Conservation (phyloP, 2,329 filamentous ascomycete species). For the Davidsoniella eucalypti region DNA sequence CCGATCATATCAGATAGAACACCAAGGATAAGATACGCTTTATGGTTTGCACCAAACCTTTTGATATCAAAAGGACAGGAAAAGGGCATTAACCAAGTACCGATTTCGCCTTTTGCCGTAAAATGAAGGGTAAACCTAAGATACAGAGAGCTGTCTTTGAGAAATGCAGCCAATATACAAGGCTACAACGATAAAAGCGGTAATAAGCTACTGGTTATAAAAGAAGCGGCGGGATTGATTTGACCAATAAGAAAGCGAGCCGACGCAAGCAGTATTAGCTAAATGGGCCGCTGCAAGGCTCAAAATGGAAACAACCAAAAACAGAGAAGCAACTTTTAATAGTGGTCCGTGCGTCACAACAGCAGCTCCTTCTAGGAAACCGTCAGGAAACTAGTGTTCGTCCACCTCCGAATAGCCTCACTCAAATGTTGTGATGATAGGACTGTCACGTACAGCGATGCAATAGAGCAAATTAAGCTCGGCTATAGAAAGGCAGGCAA, state of each 20-base stretch:
- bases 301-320: conserved; percentile 12
- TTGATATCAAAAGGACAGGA: too few species aligned
- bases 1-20: too few species aligned
- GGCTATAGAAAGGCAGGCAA: too few species aligned
- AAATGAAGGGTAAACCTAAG: too few species aligned
- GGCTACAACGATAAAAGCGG: too few species aligned
- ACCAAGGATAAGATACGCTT: too few species aligned
- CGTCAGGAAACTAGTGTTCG: conserved; percentile 4
- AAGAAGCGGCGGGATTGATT: not conserved
- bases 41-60: too few species aligned
- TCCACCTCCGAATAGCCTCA: conserved; percentile 9
- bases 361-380: conserved; percentile 11
- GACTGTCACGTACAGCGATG: not conserved
- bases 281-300: conserved; percentile 11
- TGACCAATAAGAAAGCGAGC: conserved; percentile 9
- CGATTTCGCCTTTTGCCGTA: too few species aligned
- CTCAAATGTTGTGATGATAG: conserved; percentile 1
- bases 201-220: not conserved
- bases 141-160: too few species aligned
- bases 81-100: too few species aligned
- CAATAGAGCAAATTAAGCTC: too few species aligned
- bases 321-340: conserved; percentile 6
- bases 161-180: too few species aligned
- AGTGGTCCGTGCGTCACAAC: conserved; percentile 12
- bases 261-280: conserved; percentile 5